Percentiles rank a stretch among this genome's conserved stretches.
These are phyloP conservation scores for Mycena vulgaris DNA, from an alignment of 768 basidiomycete genomes.

Conservation along the genomic window DNA sequence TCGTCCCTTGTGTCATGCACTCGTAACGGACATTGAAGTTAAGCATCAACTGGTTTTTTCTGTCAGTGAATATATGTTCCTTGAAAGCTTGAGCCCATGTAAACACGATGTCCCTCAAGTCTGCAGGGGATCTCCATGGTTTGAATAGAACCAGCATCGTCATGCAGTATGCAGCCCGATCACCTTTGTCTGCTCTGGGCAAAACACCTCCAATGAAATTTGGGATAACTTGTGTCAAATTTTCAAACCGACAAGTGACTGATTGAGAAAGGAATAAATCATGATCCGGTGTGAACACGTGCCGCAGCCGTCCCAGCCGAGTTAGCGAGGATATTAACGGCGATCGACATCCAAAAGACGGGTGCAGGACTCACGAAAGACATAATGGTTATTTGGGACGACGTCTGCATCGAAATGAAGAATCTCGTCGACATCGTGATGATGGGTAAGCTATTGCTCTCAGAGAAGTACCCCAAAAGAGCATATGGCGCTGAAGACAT, in stretches of 20 bases:
- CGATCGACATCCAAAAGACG: too few species aligned
- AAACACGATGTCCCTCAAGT: slow-evolving; percentile 30
- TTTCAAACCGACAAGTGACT: background rate
- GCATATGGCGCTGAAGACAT: too few species aligned
- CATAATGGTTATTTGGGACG: too few species aligned
- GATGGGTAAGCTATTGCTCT: too few species aligned
- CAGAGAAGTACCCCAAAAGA: too few species aligned
- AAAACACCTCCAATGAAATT: slow-evolving; percentile 49
- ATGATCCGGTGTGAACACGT: background rate
- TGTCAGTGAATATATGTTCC: background rate
- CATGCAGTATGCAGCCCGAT: slow-evolving; percentile 37
- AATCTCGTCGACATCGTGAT: too few species aligned
- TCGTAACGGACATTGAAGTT: slow-evolving; percentile 48
- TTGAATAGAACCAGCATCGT: slow-evolving; percentile 53
- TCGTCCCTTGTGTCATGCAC: slow-evolving; percentile 47
- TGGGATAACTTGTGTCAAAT: slow-evolving; percentile 30
- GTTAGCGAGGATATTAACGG: too few species aligned
- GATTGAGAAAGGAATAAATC: background rate
- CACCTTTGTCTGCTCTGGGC: slow-evolving; percentile 44
- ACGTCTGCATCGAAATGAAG: too few species aligned
- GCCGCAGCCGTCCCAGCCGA: too few species aligned
- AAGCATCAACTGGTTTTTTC: slow-evolving; percentile 32
- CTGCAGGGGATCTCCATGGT: slow-evolving; percentile 41
- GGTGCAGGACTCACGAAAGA: too few species aligned
- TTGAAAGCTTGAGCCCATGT: background rate